phyloP scores from a whole-genome alignment of 2,329 filamentous ascomycete species.

The Diaporthe ilicicola region DNA sequence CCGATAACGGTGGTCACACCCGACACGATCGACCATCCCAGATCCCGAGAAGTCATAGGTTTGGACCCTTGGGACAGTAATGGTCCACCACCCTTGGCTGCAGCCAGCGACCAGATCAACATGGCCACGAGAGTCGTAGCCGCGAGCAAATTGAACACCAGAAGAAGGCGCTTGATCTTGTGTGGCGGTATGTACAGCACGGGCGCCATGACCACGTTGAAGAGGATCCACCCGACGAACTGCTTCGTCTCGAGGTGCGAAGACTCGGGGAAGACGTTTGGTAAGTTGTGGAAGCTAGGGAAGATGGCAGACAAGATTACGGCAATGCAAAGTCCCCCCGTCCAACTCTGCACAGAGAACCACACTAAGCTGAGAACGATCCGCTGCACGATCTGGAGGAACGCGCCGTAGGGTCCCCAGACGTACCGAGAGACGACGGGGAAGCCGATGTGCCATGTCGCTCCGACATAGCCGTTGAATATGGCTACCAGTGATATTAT shows the following conservation, averaged over 20 bases:
- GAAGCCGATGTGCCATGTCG: conserved; percentile 53
- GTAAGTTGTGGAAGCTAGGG: conserved; percentile 38
- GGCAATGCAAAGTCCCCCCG: conserved; percentile 38
- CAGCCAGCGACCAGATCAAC: conserved; percentile 46
- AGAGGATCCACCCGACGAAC: conserved; percentile 54
- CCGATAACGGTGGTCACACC: conserved; percentile 48
- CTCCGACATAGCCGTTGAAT: conserved; percentile 47
- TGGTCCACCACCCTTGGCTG: conserved; percentile 38
- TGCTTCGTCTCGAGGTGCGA: conserved; percentile 45
- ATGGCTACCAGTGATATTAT: conserved; percentile 45
- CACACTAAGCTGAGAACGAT: conserved; percentile 51
- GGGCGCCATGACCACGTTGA: conserved; percentile 52
- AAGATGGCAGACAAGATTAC: conserved; percentile 39
- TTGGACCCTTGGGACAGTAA: conserved; percentile 41
- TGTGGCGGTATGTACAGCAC: conserved; percentile 55
- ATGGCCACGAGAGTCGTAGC: conserved; percentile 46
- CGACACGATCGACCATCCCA: conserved; percentile 47
- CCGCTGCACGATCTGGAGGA: conserved; percentile 49
- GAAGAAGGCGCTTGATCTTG: conserved; percentile 51
- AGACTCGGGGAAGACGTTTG: conserved; percentile 38
- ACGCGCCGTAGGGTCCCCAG: conserved; percentile 52
- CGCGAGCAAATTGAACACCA: conserved; percentile 47
- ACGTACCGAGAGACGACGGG: conserved; percentile 49
- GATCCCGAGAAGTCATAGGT: conserved; percentile 36
- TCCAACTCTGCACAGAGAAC: conserved; percentile 42